A percentile compares a stretch with the other conserved stretches of the same genome.
Evolutionary conservation across 768 basidiomycete genomes (phyloP).

Genomic region (Suillus lakei): DNA sequence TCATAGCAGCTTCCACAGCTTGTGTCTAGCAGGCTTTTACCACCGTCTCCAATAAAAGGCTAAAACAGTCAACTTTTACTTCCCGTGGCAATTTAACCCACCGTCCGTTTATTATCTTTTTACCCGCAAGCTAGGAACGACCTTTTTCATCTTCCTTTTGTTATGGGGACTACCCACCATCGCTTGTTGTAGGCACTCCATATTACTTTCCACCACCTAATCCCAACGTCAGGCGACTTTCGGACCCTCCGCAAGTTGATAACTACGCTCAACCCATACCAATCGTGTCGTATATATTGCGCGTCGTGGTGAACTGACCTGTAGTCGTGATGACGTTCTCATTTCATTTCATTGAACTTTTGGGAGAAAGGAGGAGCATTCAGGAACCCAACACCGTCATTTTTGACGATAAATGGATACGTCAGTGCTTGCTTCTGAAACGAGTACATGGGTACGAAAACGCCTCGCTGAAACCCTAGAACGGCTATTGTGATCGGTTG

Average conservation of each 20-base stretch:
- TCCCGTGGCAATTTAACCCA: too few relatives aligned
- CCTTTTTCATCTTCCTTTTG: background rate
- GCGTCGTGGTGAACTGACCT: too few relatives aligned
- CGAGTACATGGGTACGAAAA: background rate
- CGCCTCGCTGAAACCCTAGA: background rate
- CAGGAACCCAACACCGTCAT: constrained; percentile 50
- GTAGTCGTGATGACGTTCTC: constrained; percentile 46
- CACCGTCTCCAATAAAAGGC: too few relatives aligned
- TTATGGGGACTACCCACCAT: background rate
- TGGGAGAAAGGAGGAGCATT: constrained; percentile 47
- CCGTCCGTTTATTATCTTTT: background rate
- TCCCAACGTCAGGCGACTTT: background rate
- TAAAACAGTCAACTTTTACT: too few relatives aligned
- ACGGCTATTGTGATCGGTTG: background rate
- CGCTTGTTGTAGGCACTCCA: background rate
- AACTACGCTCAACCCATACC: background rate
- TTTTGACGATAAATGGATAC: constrained; percentile 38
- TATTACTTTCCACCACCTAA: background rate
- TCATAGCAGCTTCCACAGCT: too few relatives aligned
- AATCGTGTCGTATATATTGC: background rate
- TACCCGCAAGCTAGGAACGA: background rate
- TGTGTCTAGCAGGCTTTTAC: too few relatives aligned
- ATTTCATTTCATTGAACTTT: constrained; percentile 56
- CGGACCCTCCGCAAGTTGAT: too few relatives aligned
- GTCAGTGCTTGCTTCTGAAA: background rate